Percentiles rank a stretch among this genome's conserved stretches.
These are phyloP conservation scores for Achlya hypogyna DNA, from an alignment of 352 stramenopile species.

Conservation along the genomic window DNA sequence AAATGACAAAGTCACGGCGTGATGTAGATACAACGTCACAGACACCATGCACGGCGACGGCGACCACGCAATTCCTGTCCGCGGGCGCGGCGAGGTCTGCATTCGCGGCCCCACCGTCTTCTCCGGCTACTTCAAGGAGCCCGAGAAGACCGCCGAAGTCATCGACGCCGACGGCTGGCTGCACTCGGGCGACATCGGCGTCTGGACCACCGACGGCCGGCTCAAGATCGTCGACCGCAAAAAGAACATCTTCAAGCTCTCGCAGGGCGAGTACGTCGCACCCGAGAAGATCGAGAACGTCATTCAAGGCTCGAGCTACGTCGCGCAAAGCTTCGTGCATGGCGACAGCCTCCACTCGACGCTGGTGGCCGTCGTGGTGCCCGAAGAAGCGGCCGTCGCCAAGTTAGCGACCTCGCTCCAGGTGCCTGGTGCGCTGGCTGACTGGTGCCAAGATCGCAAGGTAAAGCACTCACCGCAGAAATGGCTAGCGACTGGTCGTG, in stretches of 20 bases:
- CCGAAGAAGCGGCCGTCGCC: conserved; percentile 79
- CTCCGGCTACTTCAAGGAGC: conserved; percentile 87
- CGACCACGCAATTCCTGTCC: not conserved
- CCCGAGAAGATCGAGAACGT: conserved; percentile 95
- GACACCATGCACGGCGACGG: conserved; percentile 27
- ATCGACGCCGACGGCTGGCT: conserved; percentile 95
- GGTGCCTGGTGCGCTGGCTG: not conserved
- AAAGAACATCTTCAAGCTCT: conserved; percentile 92
- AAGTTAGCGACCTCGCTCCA: conserved; percentile 7
- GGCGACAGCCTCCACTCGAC: conserved; percentile 91
- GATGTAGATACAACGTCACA: conserved; percentile 10
- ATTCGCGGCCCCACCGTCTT: conserved; percentile 82
- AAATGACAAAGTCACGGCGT: not conserved
- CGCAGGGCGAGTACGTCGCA: conserved; percentile 93
- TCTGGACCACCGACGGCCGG: conserved; percentile 88
- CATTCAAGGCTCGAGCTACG: conserved; percentile 84
- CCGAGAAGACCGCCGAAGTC: conserved; percentile 84
- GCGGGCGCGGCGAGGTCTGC: conserved; percentile 18
- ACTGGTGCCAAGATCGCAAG: conserved; percentile 11
- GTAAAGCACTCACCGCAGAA: not conserved
- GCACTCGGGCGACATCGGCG: conserved; percentile 94
- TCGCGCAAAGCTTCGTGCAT: conserved; percentile 92
- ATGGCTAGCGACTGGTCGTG: not conserved
- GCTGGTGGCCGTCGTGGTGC: conserved; percentile 91
- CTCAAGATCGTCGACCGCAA: conserved; percentile 86